Conservation (phyloP, 306 rosid species). For the Vigna angularis region DNA sequence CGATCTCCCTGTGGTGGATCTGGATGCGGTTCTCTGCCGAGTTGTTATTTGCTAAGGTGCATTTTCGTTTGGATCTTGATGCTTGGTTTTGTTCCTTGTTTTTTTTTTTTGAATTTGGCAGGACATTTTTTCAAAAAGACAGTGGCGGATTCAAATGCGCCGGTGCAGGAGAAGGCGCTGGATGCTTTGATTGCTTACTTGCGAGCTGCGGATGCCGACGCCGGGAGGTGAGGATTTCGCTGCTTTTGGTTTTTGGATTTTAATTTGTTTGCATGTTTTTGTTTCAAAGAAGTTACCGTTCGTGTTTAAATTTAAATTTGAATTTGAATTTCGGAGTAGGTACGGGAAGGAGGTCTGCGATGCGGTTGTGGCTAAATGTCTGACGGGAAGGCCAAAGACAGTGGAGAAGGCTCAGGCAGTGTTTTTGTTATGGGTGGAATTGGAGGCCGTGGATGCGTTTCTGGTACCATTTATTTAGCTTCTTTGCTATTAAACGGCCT, state of each 20-base stretch:
- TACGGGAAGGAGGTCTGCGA: conserved; percentile 91
- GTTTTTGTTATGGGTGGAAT: conserved; percentile 95
- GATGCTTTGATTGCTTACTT: conserved; percentile 91
- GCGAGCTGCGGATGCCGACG: conserved; percentile 97
- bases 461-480: conserved; percentile 62
- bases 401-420: conserved; percentile 98
- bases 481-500: conserved; percentile 30
- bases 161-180: conserved; percentile 98
- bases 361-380: conserved; percentile 89
- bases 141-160: conserved; percentile 92
- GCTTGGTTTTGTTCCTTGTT: background rate
- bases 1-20: conserved; percentile 49
- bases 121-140: conserved; percentile 88
- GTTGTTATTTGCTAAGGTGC: conserved; percentile 39
- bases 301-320: conserved; percentile 28
- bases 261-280: conserved; percentile 25
- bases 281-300: conserved; percentile 11
- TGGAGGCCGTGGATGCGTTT: conserved; percentile 95
- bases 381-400: conserved; percentile 97
- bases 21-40: conserved; percentile 25
- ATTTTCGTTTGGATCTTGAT: conserved; percentile 49
- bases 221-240: conserved; percentile 65
- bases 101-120: conserved; percentile 42
- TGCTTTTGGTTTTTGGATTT: background rate
- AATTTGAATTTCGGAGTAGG: conserved; percentile 52